phyloP scores from a whole-genome alignment of 768 basidiomycete genomes.

The Glaciozyma antarctica region DNA sequence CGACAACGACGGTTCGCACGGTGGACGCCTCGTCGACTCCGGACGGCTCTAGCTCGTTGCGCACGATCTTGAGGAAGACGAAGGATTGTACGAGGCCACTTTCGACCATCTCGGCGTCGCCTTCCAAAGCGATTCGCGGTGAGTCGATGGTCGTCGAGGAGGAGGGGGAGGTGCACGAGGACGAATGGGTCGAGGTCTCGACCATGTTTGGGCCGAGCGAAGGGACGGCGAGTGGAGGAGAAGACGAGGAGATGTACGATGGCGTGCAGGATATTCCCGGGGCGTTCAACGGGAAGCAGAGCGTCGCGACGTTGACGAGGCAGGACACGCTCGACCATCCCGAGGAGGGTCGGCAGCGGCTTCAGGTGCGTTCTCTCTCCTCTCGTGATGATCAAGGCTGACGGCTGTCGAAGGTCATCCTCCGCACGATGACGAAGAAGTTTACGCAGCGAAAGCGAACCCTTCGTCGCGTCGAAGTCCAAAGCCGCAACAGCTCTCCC shows the following conservation, averaged over 20 bases:
- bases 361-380: constrained; percentile 27
- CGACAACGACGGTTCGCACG: constrained; percentile 10
- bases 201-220: background rate
- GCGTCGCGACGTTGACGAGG: constrained; percentile 18
- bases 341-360: constrained; percentile 30
- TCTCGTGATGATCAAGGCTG: background rate
- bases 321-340: constrained; percentile 36
- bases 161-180: constrained; percentile 13
- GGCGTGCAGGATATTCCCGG: constrained; percentile 10
- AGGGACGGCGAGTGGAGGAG: background rate
- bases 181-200: constrained; percentile 38
- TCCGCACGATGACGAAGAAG: constrained; percentile 39
- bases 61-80: constrained; percentile 4
- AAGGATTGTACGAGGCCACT: background rate
- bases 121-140: too few relatives aligned
- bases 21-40: background rate
- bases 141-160: background rate
- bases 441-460: constrained; percentile 36
- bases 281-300: constrained; percentile 16
- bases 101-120: background rate
- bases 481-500: background rate
- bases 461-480: constrained; percentile 27
- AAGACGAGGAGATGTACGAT: constrained; percentile 1
- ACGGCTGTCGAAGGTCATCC: constrained; percentile 24
- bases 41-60: background rate